A percentile compares a stretch with the other conserved stretches of the same genome.
These are phyloP conservation scores for Gynandropsis gynandra DNA, from an alignment of 345 rosid genomes.

Conservation along the genomic window DNA sequence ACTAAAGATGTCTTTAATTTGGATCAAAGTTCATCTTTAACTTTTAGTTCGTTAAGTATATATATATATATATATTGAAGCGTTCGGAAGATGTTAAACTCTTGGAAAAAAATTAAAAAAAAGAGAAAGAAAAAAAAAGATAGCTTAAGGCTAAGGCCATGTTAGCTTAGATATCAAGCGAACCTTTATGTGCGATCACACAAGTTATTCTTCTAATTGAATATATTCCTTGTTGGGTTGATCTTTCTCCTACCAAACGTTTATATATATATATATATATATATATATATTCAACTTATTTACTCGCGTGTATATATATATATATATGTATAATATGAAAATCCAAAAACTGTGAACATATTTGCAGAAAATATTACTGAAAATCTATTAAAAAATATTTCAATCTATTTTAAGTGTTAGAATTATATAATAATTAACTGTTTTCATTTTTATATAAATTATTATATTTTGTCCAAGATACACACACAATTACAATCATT, in stretches of 20 bases:
- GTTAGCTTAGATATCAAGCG: slow-evolving; percentile 27
- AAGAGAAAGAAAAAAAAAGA: slow-evolving; percentile 9
- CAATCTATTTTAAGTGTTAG: too few relatives aligned
- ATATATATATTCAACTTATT: slow-evolving; percentile 10
- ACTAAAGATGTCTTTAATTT: slow-evolving; percentile 21
- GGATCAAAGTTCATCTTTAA: slow-evolving; percentile 26
- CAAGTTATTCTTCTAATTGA: slow-evolving; percentile 9
- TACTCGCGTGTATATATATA: background rate
- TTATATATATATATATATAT: too few relatives aligned
- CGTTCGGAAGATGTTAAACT: slow-evolving; percentile 17
- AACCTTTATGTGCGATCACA: slow-evolving; percentile 6
- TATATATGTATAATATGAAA: too few relatives aligned
- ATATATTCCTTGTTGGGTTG: background rate
- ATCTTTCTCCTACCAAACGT: slow-evolving; percentile 24
- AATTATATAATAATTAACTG: too few relatives aligned
- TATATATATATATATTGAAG: slow-evolving; percentile 13
- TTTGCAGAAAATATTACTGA: too few relatives aligned
- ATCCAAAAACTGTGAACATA: too few relatives aligned
- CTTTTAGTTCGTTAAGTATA: slow-evolving; percentile 21
- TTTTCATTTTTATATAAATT: too few relatives aligned
- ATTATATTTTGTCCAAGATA: too few relatives aligned
- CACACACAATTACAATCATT: too few relatives aligned
- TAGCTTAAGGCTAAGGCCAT: too few relatives aligned
- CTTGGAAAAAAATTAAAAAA: slow-evolving; percentile 1
- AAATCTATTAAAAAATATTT: too few relatives aligned